A percentile compares a stretch with the other conserved stretches of the same genome.
Conservation (phyloP, 768 basidiomycete species). For the Auriculariales sp. region DNA sequence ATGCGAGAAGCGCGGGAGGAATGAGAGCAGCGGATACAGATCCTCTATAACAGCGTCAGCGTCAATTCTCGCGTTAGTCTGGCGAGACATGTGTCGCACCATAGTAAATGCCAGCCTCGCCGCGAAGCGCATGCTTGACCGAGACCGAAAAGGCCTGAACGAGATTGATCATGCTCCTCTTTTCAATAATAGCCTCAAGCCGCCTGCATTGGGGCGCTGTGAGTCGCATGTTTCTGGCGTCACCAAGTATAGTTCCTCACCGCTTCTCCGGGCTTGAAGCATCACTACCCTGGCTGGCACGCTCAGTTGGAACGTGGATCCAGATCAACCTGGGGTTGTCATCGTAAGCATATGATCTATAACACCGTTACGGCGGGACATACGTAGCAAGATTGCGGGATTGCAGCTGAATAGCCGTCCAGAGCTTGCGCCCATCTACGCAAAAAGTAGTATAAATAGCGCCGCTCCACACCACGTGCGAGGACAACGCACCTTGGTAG, state of each 20-base stretch:
- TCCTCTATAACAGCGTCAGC: too few relatives aligned
- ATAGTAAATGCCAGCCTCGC: conserved; percentile 57
- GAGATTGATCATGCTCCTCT: conserved; percentile 60
- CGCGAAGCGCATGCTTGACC: conserved; percentile 58
- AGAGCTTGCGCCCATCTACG: conserved; percentile 50
- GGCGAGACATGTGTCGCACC: too few relatives aligned
- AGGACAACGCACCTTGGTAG: conserved; percentile 13
- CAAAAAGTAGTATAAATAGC: not conserved
- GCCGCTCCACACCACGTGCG: not conserved
- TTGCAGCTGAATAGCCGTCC: conserved; percentile 44
- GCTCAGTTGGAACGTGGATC: conserved; percentile 37
- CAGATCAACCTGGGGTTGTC: too few relatives aligned
- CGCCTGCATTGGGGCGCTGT: too few relatives aligned
- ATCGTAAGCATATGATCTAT: too few relatives aligned
- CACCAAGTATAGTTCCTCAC: too few relatives aligned
- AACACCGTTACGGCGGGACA: conserved; percentile 10
- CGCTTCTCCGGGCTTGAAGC: conserved; percentile 14
- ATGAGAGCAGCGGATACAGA: conserved; percentile 52
- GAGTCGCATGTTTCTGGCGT: too few relatives aligned
- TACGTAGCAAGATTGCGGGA: conserved; percentile 48
- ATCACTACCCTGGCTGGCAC: conserved; percentile 13
- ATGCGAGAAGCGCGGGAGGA: conserved; percentile 39
- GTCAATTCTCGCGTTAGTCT: too few relatives aligned
- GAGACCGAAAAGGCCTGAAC: conserved; percentile 57
- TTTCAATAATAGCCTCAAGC: conserved; percentile 43